Evolutionary conservation across 2,329 filamentous ascomycete genomes (phyloP), one percentile per base, ranked within the genome.

Genomic region (Leptographium flavum): DNA sequence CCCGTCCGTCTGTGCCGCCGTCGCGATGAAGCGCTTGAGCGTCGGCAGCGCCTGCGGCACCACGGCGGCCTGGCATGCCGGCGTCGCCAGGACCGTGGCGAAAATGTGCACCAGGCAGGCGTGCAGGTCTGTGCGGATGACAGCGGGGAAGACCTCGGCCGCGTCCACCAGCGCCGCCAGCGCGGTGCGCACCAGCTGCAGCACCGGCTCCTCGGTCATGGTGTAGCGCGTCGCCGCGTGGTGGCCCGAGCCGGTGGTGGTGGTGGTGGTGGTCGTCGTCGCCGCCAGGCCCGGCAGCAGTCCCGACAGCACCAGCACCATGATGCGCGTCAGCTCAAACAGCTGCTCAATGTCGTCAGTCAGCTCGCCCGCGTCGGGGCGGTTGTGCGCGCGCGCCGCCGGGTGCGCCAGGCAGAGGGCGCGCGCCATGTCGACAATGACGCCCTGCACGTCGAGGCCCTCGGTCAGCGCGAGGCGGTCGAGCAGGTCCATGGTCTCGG

Each of bases 71-170:
- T 98, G 93, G 57, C 90, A 96, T 11, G 79, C 72, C 1, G 85
- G 82, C 1, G 87, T 95, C 14, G 85, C 83, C 13, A 98, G 74
- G 47, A 94, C 92, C 0, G 87, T 94, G 45, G 86, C 83, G 58
- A 96, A 95, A 45, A 96, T 94, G 65, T 98, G 88, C 42, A 98
- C 76, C 53, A 96, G 94, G 57, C 90, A 96, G 33, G 92, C 90
- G 58, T 96, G 87, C 7, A 98, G 72, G 60, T 98, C 92, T 10
- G 87, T 90, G 58, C 92, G 92, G 67, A 98, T 98, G 55, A 98
- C 88, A 2, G 85, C 79, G 0, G 93, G 93, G 63, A 98, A 98
- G 15, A 96, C 87, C 50, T 93, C 86, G 7, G 92, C 88, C 1
- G 92, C 88, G 57, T 96, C 87, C 4, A 96, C 92, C 2, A 98